phyloP scores from a whole-genome alignment of 345 rosid genomes.

The Eucalyptus regnans region DNA sequence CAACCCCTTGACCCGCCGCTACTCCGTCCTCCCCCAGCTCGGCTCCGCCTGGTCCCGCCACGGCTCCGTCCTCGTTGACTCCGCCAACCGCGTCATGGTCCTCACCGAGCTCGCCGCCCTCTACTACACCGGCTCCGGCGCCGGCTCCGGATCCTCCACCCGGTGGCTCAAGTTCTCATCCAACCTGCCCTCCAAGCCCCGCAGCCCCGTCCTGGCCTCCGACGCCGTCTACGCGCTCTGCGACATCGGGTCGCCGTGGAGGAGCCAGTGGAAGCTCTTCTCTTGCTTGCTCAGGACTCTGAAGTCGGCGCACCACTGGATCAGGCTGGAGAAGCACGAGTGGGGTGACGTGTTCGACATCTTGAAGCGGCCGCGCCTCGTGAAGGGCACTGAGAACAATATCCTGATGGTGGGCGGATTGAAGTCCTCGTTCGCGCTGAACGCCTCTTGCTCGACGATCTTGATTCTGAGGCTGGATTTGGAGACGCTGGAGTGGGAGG shows the following conservation, averaged over 20 bases:
- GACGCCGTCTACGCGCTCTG: conserved; percentile 63
- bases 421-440: conserved; percentile 63
- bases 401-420: conserved; percentile 79
- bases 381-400: conserved; percentile 38
- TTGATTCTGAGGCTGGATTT: conserved; percentile 68
- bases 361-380: conserved; percentile 72
- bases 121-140: conserved; percentile 25
- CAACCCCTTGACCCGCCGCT: conserved; percentile 68
- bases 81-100: conserved; percentile 63
- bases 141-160: not conserved
- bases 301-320: conserved; percentile 42
- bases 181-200: conserved; percentile 75
- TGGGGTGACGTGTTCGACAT: conserved; percentile 87
- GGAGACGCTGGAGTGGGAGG: conserved; percentile 81
- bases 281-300: conserved; percentile 26
- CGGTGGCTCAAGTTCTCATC: conserved; percentile 73
- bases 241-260: conserved; percentile 88
- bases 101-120: conserved; percentile 69
- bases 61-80: conserved; percentile 71
- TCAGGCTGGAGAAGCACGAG: conserved; percentile 59
- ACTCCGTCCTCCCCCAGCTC: conserved; percentile 56
- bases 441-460: conserved; percentile 69
- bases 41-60: conserved; percentile 95
- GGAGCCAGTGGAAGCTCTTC: conserved; percentile 81
- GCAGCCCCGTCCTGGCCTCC: conserved; percentile 59